Conservation (phyloP, 306 rosid genomes). For the Cicer judaicum region DNA sequence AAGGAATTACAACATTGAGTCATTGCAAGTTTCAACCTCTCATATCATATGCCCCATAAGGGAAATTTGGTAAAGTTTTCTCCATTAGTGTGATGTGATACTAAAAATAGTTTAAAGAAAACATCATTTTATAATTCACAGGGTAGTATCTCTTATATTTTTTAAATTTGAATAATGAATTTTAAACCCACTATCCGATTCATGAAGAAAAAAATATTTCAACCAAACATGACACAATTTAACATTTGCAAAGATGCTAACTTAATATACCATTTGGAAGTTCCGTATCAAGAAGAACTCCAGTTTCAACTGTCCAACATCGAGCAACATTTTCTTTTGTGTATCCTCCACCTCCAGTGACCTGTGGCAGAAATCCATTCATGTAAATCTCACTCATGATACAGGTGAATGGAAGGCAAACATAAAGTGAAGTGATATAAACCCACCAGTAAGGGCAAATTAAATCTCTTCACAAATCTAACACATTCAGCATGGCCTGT, state of each 20-base stretch:
- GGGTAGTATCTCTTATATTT: slow-evolving; percentile 1
- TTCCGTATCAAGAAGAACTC: slow-evolving; percentile 92
- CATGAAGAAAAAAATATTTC: slow-evolving; percentile 26
- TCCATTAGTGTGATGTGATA: slow-evolving; percentile 7
- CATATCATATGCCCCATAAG: not conserved
- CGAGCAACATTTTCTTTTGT: slow-evolving; percentile 99
- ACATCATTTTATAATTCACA: not conserved
- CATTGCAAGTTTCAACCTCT: not conserved
- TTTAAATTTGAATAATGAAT: slow-evolving; percentile 14
- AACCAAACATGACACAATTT: slow-evolving; percentile 18
- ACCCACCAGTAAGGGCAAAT: slow-evolving; percentile 90
- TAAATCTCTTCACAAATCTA: slow-evolving; percentile 88
- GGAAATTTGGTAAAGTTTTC: slow-evolving; percentile 14
- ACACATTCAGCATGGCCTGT: slow-evolving; percentile 98
- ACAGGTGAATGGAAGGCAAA: slow-evolving; percentile 36
- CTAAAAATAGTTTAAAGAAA: slow-evolving; percentile 3
- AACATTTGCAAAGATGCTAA: slow-evolving; percentile 26
- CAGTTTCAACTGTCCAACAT: slow-evolving; percentile 97
- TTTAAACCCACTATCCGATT: slow-evolving; percentile 12
- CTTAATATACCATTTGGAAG: slow-evolving; percentile 81
- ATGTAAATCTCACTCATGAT: slow-evolving; percentile 35
- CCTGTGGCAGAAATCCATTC: slow-evolving; percentile 56
- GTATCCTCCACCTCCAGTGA: slow-evolving; percentile 99
- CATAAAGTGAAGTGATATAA: slow-evolving; percentile 38
- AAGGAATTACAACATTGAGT: slow-evolving; percentile 8